Evolutionary conservation across 2,329 filamentous ascomycete species (phyloP).

Genomic region (Metarhizium sp.): DNA sequence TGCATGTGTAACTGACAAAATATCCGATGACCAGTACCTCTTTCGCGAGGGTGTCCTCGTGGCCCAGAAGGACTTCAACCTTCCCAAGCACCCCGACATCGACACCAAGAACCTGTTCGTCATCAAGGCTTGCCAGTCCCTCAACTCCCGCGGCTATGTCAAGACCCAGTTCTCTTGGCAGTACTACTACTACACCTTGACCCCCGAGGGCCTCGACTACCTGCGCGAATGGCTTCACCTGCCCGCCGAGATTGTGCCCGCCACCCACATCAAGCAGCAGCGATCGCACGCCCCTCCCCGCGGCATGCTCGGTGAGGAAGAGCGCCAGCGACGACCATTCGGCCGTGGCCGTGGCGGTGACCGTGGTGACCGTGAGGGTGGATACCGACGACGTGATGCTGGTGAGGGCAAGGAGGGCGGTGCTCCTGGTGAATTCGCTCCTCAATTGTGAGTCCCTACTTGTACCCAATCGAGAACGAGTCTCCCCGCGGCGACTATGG

Average conservation of each 20-base stretch:
- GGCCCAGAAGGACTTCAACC: conserved; percentile 98
- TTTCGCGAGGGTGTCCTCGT: conserved; percentile 91
- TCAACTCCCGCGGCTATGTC: conserved; percentile 95
- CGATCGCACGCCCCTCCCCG: conserved; percentile 95
- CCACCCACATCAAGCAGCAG: conserved; percentile 99
- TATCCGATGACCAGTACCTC: conserved; percentile 60
- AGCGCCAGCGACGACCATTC: conserved; percentile 74
- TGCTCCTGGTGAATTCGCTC: conserved; percentile 85
- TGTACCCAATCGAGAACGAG: no score
- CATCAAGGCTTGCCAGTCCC: conserved; percentile 97
- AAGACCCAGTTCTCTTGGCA: conserved; percentile 99
- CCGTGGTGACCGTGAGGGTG: conserved; percentile 78
- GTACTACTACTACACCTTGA: conserved; percentile 99
- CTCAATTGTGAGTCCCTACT: conserved; percentile 61
- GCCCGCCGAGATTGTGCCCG: conserved; percentile 97
- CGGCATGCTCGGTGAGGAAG: conserved; percentile 90
- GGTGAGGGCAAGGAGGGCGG: conserved; percentile 84
- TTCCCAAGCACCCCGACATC: conserved; percentile 94
- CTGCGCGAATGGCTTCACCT: conserved; percentile 99
- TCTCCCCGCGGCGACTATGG: no score
- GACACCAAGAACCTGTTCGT: conserved; percentile 99
- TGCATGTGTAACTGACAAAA: conserved; percentile 14
- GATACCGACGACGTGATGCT: conserved; percentile 85
- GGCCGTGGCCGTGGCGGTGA: conserved; percentile 64
- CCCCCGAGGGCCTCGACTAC: conserved; percentile 99